A percentile compares a stretch with the other conserved stretches of the same genome.
phyloP scores from a whole-genome alignment of 2,329 filamentous ascomycete genomes.

The Corynespora cassiicola region DNA sequence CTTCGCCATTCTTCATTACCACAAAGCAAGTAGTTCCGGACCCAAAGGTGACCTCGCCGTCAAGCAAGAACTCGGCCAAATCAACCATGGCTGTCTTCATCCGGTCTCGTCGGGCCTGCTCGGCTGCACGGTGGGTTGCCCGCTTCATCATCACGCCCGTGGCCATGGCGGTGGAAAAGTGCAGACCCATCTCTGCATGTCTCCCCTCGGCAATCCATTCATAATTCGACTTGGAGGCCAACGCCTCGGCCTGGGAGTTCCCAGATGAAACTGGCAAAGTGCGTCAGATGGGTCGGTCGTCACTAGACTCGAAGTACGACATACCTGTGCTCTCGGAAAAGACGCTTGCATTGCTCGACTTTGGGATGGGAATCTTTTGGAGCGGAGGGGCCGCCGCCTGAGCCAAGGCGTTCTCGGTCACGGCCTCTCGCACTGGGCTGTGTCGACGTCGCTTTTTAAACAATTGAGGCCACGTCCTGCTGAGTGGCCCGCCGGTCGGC shows the following conservation, averaged over 20 bases:
- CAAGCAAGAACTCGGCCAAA: conserved; percentile 33
- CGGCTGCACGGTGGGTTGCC: conserved; percentile 36
- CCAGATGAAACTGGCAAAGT: conserved; percentile 1
- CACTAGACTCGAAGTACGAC: background rate
- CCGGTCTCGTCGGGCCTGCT: conserved; percentile 38
- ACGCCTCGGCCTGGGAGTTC: conserved; percentile 32
- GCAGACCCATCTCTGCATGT: conserved; percentile 38
- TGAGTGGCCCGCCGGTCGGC: conserved; percentile 35
- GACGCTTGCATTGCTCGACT: conserved; percentile 24
- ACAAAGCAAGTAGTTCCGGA: conserved; percentile 39
- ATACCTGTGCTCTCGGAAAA: conserved; percentile 31
- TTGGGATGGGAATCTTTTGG: conserved; percentile 31
- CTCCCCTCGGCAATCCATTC: conserved; percentile 36
- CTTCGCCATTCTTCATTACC: conserved; percentile 24
- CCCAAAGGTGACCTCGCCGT: conserved; percentile 39
- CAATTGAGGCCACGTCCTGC: conserved; percentile 36
- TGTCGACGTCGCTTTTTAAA: conserved; percentile 41
- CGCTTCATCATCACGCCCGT: conserved; percentile 42
- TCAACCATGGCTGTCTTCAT: conserved; percentile 42
- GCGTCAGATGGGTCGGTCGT: background rate
- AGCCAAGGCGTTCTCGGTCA: no score
- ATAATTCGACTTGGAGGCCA: conserved; percentile 38
- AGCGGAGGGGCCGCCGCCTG: conserved; percentile 21
- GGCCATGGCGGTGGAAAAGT: conserved; percentile 40
- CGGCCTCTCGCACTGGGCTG: conserved; percentile 35